Evolutionary conservation across 768 basidiomycete genomes (phyloP).

Genomic region (Pholiota conissans): DNA sequence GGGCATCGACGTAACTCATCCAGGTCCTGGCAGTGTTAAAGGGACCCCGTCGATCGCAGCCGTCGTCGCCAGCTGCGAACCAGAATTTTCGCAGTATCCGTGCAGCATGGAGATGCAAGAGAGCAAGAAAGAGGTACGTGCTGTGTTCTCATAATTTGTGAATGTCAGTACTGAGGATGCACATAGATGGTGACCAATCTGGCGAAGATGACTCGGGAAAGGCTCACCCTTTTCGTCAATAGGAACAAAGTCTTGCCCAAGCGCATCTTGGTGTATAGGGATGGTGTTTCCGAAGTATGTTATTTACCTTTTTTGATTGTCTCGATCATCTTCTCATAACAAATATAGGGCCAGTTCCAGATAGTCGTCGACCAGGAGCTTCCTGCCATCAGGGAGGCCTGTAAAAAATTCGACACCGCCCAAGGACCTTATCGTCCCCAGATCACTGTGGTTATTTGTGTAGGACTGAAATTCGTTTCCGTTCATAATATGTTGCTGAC

Average conservation of each 20-base stretch:
- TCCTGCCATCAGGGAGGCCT: slow-evolving; percentile 61
- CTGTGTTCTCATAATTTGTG: background rate
- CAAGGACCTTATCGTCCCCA: slow-evolving; percentile 47
- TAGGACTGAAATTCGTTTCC: slow-evolving; percentile 36
- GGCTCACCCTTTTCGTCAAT: slow-evolving; percentile 51
- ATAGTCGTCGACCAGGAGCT: slow-evolving; percentile 65
- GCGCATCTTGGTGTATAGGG: slow-evolving; percentile 73
- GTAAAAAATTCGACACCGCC: slow-evolving; percentile 45
- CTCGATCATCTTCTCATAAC: background rate
- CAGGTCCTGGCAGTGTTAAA: slow-evolving; percentile 69
- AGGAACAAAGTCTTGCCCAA: slow-evolving; percentile 58
- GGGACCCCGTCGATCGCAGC: slow-evolving; percentile 84
- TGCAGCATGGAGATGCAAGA: slow-evolving; percentile 74
- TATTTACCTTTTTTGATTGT: slow-evolving; percentile 24
- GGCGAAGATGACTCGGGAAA: slow-evolving; percentile 62
- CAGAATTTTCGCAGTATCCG: slow-evolving; percentile 66
- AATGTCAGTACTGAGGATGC: background rate
- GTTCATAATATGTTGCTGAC: slow-evolving; percentile 16
- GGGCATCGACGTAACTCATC: slow-evolving; percentile 83
- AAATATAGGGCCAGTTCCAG: slow-evolving; percentile 68
- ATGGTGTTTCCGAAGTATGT: slow-evolving; percentile 77
- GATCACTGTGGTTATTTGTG: slow-evolving; percentile 76
- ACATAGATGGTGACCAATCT: slow-evolving; percentile 77
- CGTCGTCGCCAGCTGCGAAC: slow-evolving; percentile 77
- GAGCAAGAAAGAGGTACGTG: slow-evolving; percentile 67